Percentiles rank a stretch among this genome's conserved stretches.
phyloP scores from a whole-genome alignment of 495 filamentous ascomycete species.

The Daldinia vernicosa region DNA sequence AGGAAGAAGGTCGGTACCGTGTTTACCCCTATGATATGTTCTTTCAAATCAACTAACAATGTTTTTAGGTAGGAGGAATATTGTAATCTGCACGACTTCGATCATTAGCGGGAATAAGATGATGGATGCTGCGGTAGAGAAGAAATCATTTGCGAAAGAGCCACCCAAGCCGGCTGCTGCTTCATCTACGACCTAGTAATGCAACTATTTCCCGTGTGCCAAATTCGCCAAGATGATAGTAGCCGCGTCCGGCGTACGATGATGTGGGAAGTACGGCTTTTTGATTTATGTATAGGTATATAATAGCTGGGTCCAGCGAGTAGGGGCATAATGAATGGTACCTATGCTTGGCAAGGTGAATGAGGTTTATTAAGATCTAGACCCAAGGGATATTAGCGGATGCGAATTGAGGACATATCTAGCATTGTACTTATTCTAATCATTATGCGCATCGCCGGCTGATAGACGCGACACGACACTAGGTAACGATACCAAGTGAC shows the following conservation, averaged over 20 bases:
- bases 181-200: slow-evolving; percentile 19
- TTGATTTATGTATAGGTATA: slow-evolving; percentile 30
- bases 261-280: neutral
- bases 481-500: neutral
- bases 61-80: slow-evolving; percentile 68
- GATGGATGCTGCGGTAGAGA: slow-evolving; percentile 88
- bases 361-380: slow-evolving; percentile 15
- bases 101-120: slow-evolving; percentile 90
- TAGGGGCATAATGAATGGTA: slow-evolving; percentile 1
- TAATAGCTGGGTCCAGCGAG: slow-evolving; percentile 6
- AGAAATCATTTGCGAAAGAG: slow-evolving; percentile 66
- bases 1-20: slow-evolving; percentile 73
- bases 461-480: neutral
- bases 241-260: neutral
- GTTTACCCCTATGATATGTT: neutral
- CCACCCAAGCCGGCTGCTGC: slow-evolving; percentile 13
- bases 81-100: slow-evolving; percentile 91
- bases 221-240: neutral
- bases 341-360: neutral
- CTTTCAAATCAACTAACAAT: slow-evolving; percentile 30
- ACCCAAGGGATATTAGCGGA: slow-evolving; percentile 25
- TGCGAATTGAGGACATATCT: slow-evolving; percentile 16
- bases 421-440: slow-evolving; percentile 1
- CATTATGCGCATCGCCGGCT: neutral
- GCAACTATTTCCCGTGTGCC: neutral